Conservation (phyloP, 176 grass and related monocot genomes). For the Miscanthus lutarioriparius region DNA sequence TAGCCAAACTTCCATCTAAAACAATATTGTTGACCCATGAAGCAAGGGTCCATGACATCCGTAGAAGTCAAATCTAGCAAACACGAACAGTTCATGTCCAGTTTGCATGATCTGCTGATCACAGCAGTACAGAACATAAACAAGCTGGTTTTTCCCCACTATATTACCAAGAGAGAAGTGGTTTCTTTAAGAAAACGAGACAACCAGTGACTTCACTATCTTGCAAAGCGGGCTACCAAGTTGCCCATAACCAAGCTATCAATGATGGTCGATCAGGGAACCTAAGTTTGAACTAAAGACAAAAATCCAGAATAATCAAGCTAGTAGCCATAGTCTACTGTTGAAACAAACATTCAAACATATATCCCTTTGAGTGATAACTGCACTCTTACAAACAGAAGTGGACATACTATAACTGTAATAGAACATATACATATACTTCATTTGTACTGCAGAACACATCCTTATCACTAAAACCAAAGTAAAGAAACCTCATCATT, state of each 20-base stretch:
- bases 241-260: not conserved
- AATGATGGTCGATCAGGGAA: not conserved
- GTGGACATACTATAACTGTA: not conserved
- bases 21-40: not conserved
- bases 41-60: not conserved
- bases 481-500: conserved; percentile 21
- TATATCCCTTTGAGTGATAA: not conserved
- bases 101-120: not conserved
- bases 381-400: not conserved
- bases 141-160: not conserved
- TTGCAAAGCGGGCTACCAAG: not conserved
- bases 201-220: not conserved
- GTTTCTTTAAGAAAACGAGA: not conserved
- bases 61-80: not conserved
- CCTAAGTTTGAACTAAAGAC: not conserved
- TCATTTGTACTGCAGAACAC: not conserved
- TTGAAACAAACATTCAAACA: not conserved
- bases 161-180: not conserved
- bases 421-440: not conserved
- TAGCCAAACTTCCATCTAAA: not conserved
- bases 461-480: not conserved
- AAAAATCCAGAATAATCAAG: not conserved
- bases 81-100: conserved; percentile 6
- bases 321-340: not conserved
- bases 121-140: not conserved